These are phyloP conservation scores for Lycium barbarum DNA, from an alignment of 257 asterid genomes.

Conservation along the genomic window DNA sequence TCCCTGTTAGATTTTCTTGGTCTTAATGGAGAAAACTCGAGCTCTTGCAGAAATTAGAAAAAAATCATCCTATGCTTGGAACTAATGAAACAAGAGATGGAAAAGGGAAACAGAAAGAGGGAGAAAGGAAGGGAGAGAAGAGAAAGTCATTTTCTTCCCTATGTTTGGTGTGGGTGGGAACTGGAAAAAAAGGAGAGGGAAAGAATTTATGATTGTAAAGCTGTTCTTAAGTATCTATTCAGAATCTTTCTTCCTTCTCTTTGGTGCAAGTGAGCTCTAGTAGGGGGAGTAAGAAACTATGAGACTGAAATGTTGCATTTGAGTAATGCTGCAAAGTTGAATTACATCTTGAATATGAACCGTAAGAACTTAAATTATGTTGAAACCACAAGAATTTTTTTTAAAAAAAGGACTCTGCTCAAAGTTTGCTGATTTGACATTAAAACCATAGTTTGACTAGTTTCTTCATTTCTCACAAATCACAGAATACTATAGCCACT, in stretches of 20 bases:
- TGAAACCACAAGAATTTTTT: no score
- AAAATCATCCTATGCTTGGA: background rate
- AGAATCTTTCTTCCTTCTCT: background rate
- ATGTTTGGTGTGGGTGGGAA: background rate
- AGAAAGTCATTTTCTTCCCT: background rate
- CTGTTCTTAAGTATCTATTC: background rate
- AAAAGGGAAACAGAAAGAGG: background rate
- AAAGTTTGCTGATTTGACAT: background rate
- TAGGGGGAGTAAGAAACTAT: background rate
- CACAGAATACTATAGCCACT: background rate
- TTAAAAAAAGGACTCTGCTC: background rate
- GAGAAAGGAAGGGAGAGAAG: background rate
- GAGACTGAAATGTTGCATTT: background rate
- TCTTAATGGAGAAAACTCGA: background rate
- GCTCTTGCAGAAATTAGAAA: background rate
- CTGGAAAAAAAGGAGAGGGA: background rate
- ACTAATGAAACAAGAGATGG: background rate
- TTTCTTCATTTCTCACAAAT: no score
- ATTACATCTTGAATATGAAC: background rate
- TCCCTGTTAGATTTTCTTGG: background rate
- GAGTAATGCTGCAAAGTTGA: conserved; percentile 11
- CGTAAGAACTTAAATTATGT: no score
- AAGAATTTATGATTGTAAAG: background rate
- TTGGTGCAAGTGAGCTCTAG: background rate
- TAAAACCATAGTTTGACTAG: background rate